These are phyloP conservation scores for Tolypocladium inflatum DNA, from an alignment of 2,329 filamentous ascomycete genomes.

Conservation along the genomic window DNA sequence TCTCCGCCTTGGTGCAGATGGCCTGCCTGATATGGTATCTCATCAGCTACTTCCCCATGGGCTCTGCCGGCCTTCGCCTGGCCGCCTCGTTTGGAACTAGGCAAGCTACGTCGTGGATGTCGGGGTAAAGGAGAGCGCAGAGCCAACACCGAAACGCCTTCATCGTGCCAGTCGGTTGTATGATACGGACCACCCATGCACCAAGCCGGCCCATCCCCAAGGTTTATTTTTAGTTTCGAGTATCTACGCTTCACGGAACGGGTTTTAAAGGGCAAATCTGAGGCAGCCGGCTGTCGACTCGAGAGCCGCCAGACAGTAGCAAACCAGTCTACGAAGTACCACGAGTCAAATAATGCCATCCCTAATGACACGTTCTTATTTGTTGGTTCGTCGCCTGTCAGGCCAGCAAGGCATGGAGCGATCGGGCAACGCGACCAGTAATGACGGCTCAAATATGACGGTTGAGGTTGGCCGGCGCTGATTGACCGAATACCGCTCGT, in stretches of 20 bases:
- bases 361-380: neutral
- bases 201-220: neutral
- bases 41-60: constrained; percentile 97
- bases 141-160: neutral
- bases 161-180: neutral
- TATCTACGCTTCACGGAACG: neutral
- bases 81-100: constrained; percentile 79
- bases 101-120: constrained; percentile 82
- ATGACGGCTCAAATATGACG: neutral
- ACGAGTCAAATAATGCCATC: neutral
- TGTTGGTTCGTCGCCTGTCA: neutral
- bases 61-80: constrained; percentile 75
- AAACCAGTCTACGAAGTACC: neutral
- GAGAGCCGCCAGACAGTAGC: neutral
- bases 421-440: neutral
- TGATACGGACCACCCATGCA: neutral
- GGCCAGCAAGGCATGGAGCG: neutral
- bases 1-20: constrained; percentile 77
- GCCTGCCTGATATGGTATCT: constrained; percentile 84
- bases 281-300: neutral
- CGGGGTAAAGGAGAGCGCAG: constrained; percentile 38
- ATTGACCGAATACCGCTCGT: neutral
- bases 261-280: neutral
- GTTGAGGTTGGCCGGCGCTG: neutral
- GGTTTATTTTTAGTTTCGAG: neutral